Base-by-base conservation (phyloP, 106 monocot genomes). In the Acorus calamus region DNA sequence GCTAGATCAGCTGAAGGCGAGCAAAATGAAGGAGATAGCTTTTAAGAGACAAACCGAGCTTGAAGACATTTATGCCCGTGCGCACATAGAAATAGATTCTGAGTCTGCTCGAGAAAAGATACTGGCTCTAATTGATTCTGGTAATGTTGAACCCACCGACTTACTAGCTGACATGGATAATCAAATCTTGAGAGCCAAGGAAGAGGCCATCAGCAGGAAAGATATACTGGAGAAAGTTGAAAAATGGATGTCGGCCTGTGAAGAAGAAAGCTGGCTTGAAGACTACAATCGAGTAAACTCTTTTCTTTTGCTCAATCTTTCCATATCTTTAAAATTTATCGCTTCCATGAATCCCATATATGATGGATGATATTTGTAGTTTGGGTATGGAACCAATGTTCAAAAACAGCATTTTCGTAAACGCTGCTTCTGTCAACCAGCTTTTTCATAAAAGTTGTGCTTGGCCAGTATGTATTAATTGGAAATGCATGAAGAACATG, bases 191-290 rank as follows among this genome's bases (percentile, higher is more conserved):
- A 88, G 73, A 64, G 84, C 87, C 46, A 92, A 81, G 71, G 82
- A 85, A 60, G 88, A 92, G 65, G 81, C 84, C 3, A 41, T 84
- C 46, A 84, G 87, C 63, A 71, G 92, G 69, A 92, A 82, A 66
- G 92, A 92, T 3, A 87, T 92, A 69, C 54, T 92, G 69, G 92
- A 92, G 46, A 84, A 87, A 67, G 84, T 92, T 73, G 84, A 92
- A 52, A 84, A 73, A 69, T 92, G 87, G 84, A 82, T 87, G 84
- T 87, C 74, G 14, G 81, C 87, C 13, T 92, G 92, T 66, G 92
- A 92, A 75, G 92, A 92, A 76, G 92, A 92, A 63, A 92, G 87
- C 79, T 92, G 92, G 92, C 81, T 87, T 74, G 92, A 92, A 44
- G 92, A 92, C 70, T 92, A 92, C 55, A 92, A 67, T 78, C 76